Conservation (phyloP, 805 yeast species). For the Lachancea quebecensis region DNA sequence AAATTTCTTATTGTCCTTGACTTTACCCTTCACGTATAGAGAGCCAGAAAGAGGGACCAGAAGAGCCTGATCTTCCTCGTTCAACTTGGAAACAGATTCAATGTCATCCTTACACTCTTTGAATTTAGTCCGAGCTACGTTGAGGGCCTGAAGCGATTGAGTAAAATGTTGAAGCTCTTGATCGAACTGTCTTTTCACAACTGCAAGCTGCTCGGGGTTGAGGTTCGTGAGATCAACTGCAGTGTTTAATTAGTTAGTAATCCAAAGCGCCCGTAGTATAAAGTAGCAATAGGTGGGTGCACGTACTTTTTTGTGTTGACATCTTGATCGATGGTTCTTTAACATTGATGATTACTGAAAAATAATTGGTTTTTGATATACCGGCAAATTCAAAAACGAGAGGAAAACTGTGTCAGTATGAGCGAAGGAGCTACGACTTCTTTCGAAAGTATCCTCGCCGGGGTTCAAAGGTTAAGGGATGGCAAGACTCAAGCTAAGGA, state of each 20-base stretch:
- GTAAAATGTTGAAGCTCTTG: constrained; percentile 82
- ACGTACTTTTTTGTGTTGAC: constrained; percentile 29
- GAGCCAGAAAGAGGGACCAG: constrained; percentile 87
- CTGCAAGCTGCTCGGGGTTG: constrained; percentile 76
- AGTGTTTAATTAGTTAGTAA: not conserved
- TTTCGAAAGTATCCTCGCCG: constrained; percentile 63
- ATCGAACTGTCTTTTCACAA: constrained; percentile 75
- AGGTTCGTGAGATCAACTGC: constrained; percentile 62
- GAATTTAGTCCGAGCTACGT: constrained; percentile 75
- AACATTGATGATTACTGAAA: not conserved
- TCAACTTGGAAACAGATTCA: constrained; percentile 39
- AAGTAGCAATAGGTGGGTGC: not conserved
- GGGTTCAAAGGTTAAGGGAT: constrained; percentile 56
- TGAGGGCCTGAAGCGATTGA: constrained; percentile 75
- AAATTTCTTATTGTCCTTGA: constrained; percentile 57
- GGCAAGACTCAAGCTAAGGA: constrained; percentile 18
- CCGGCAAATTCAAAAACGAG: too few relatives aligned
- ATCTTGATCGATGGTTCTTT: constrained; percentile 8
- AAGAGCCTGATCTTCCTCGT: constrained; percentile 43
- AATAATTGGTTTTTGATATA: not conserved
- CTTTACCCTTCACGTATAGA: constrained; percentile 79
- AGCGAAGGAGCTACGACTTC: constrained; percentile 39
- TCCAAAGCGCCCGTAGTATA: not conserved
- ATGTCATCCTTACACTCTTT: constrained; percentile 73
- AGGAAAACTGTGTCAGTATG: too few relatives aligned